phyloP scores from a whole-genome alignment of 495 filamentous ascomycete species.

The Tetracladium setigerum region DNA sequence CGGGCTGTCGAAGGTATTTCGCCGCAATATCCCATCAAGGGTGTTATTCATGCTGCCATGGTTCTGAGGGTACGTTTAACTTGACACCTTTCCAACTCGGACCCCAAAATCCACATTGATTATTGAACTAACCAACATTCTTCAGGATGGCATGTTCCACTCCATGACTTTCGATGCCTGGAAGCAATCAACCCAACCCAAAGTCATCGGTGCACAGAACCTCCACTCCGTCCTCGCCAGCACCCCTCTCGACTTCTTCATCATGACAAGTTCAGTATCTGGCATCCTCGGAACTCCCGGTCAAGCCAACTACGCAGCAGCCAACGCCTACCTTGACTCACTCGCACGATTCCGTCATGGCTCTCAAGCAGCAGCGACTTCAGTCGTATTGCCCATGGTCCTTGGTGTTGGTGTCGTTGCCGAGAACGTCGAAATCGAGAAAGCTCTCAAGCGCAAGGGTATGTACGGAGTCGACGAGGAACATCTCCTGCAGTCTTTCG shows the following conservation, averaged over 20 bases:
- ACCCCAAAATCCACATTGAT: background rate
- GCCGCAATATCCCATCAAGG: constrained; percentile 41
- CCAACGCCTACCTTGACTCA: constrained; percentile 50
- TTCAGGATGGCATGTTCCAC: background rate
- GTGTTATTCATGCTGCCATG: constrained; percentile 38
- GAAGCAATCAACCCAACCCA: constrained; percentile 25
- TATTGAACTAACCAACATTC: background rate
- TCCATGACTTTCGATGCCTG: constrained; percentile 24
- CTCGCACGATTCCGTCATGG: too few relatives aligned
- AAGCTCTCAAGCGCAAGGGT: too few relatives aligned
- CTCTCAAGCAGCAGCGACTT: constrained; percentile 20
- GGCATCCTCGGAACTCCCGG: constrained; percentile 48
- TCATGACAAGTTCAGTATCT: constrained; percentile 51
- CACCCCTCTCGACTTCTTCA: constrained; percentile 54
- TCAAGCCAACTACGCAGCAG: constrained; percentile 55
- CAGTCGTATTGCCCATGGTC: constrained; percentile 28
- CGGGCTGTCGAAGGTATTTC: constrained; percentile 22
- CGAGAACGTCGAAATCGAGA: constrained; percentile 31
- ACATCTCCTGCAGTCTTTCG: constrained; percentile 26
- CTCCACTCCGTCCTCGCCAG: constrained; percentile 28
- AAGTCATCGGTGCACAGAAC: constrained; percentile 28
- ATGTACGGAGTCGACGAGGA: constrained; percentile 35
- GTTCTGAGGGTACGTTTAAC: constrained; percentile 31
- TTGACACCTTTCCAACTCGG: too few relatives aligned
- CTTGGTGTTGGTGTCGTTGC: constrained; percentile 30